These are phyloP conservation scores for Lophiotrema nucula DNA, from an alignment of 495 filamentous ascomycete genomes.

Conservation along the genomic window DNA sequence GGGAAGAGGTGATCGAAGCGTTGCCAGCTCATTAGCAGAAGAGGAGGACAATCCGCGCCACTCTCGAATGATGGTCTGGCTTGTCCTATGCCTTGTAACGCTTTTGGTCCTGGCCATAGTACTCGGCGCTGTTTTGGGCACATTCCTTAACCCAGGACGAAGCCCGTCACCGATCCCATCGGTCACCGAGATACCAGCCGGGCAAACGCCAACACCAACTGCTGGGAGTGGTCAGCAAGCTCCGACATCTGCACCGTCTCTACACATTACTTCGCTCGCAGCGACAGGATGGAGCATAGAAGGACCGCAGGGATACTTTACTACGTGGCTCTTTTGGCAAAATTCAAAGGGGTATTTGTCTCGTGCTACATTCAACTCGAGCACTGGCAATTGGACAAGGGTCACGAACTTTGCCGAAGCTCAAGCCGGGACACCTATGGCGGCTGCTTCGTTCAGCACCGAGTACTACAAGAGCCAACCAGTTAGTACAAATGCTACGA, in stretches of 20 bases:
- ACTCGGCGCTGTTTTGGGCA: conserved; percentile 19
- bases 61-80: conserved; percentile 11
- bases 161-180: not conserved
- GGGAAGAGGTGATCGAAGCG: not conserved
- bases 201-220: not conserved
- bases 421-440: conserved; percentile 7
- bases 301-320: conserved; percentile 10
- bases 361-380: conserved; percentile 18
- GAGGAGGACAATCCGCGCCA: not conserved
- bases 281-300: conserved; percentile 9
- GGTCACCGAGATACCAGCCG: conserved; percentile 12
- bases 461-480: conserved; percentile 11
- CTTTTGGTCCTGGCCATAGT: conserved; percentile 8
- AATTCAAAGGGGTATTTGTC: conserved; percentile 10
- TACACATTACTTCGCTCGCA: conserved; percentile 8
- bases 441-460: conserved; percentile 9
- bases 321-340: conserved; percentile 12
- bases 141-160: not conserved
- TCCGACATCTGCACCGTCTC: not conserved
- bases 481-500: not conserved
- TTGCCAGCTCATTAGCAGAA: not conserved
- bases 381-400: conserved; percentile 22
- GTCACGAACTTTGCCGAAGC: conserved; percentile 9
- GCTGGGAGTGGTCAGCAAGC: not conserved
- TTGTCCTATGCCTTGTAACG: not conserved